Percentiles rank a stretch among this genome's conserved stretches.
Evolutionary conservation across 805 yeast genomes (phyloP).

Genomic region (Kodamaea jinghongensis): DNA sequence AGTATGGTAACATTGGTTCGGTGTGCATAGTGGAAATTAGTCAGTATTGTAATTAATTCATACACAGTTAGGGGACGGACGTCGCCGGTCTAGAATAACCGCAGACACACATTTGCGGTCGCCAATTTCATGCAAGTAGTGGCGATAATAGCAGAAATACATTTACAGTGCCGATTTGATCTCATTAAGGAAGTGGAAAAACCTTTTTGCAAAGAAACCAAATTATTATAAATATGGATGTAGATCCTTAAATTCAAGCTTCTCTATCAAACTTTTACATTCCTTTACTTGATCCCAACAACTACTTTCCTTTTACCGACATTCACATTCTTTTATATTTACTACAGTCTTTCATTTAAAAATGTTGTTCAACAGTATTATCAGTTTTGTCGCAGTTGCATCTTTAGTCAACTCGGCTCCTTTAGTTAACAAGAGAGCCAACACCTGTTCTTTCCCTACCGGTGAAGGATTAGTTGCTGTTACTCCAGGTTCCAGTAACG

Average conservation of each 20-base stretch:
- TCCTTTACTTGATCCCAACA: conserved; percentile 3
- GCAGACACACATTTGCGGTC: too few relatives aligned
- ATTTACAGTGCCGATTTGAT: too few relatives aligned
- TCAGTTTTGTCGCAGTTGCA: conserved; percentile 9
- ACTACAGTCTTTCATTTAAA: conserved; percentile 2
- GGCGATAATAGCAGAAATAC: too few relatives aligned
- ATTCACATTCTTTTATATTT: conserved; percentile 7
- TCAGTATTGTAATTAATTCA: too few relatives aligned
- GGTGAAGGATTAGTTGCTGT: conserved; percentile 68
- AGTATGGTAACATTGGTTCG: too few relatives aligned
- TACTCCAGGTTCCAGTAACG: conserved; percentile 55
- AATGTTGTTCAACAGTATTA: conserved; percentile 11
- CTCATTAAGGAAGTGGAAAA: background rate
- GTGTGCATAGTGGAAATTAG: too few relatives aligned
- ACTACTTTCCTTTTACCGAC: conserved; percentile 5
- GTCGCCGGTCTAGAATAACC: too few relatives aligned
- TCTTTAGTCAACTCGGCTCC: conserved; percentile 25
- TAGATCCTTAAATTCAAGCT: background rate
- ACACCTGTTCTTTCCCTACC: conserved; percentile 67
- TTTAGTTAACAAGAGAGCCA: conserved; percentile 24
- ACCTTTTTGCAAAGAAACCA: background rate
- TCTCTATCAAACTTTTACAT: conserved; percentile 5
- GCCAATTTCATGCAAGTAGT: too few relatives aligned
- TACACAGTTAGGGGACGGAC: too few relatives aligned
- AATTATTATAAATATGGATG: background rate